These are phyloP conservation scores for Physcomitrellopsis africana DNA, from an alignment of 225 moss, liverwort and hornwort genomes.

Conservation along the genomic window DNA sequence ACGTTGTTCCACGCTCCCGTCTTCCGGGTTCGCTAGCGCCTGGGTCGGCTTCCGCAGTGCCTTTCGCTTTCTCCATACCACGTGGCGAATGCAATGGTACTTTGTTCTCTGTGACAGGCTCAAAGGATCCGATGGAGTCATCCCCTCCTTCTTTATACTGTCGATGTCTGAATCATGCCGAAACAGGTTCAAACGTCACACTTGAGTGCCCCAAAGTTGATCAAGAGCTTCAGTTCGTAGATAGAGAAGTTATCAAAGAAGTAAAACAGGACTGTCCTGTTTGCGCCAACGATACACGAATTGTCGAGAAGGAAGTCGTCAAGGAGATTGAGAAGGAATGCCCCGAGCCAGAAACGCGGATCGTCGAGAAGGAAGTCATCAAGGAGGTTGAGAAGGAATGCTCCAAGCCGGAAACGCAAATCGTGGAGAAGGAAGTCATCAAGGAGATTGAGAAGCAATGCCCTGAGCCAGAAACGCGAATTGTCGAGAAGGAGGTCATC, in stretches of 20 bases:
- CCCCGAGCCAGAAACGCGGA: not conserved
- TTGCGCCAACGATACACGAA: not conserved
- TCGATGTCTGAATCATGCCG: not conserved
- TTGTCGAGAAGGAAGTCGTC: conserved; percentile 22
- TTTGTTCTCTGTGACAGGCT: not conserved
- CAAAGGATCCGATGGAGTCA: not conserved
- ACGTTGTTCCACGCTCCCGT: not conserved
- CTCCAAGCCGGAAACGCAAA: not conserved
- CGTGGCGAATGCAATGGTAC: conserved; percentile 33
- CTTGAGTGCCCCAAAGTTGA: not conserved
- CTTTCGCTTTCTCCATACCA: conserved; percentile 24
- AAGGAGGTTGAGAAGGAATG: conserved; percentile 19
- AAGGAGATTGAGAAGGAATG: conserved; percentile 10
- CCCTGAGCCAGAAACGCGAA: conserved; percentile 11
- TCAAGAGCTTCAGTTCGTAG: not conserved
- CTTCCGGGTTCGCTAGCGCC: not conserved
- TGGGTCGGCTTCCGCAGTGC: not conserved
- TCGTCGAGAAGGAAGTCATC: conserved; percentile 37
- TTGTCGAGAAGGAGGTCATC: conserved; percentile 29
- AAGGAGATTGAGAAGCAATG: conserved; percentile 26
- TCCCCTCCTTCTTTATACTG: conserved; percentile 23
- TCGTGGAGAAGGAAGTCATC: conserved; percentile 29
- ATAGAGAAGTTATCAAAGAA: conserved; percentile 22
- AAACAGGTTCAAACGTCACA: too few species aligned
- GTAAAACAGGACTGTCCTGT: not conserved